Evolutionary conservation across 2,329 filamentous ascomycete genomes (phyloP).

Genomic region (Aspergillaceae sp.): DNA sequence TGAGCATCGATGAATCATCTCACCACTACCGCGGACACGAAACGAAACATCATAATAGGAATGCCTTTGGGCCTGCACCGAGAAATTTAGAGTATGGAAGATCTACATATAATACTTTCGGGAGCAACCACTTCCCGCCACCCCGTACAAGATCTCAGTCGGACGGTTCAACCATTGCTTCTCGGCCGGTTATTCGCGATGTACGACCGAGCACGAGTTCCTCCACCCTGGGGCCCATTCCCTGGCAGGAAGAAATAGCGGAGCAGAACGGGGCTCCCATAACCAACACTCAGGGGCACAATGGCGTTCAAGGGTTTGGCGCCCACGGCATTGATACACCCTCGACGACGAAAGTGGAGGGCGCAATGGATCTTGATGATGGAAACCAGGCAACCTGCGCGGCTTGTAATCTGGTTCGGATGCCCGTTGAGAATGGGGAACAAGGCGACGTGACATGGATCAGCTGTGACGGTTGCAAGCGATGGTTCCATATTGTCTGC

Average conservation of each 20-base stretch:
- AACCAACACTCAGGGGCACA: too few species aligned
- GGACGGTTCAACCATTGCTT: constrained; percentile 33
- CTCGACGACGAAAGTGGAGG: constrained; percentile 18
- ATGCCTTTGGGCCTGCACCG: constrained; percentile 12
- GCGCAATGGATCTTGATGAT: constrained; percentile 18
- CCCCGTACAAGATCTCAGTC: constrained; percentile 35
- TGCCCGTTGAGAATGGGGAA: constrained; percentile 43
- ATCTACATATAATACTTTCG: constrained; percentile 6
- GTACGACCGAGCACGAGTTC: constrained; percentile 32
- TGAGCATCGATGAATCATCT: constrained; percentile 24
- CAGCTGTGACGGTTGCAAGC: constrained; percentile 59
- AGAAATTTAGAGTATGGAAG: constrained; percentile 12
- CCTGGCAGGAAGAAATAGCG: constrained; percentile 25
- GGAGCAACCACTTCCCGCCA: constrained; percentile 16
- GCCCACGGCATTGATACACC: constrained; percentile 5
- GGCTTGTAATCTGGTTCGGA: constrained; percentile 48
- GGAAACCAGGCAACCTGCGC: constrained; percentile 44
- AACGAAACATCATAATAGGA: constrained; percentile 13
- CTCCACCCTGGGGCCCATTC: constrained; percentile 24
- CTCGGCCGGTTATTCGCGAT: constrained; percentile 28
- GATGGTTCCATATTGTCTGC: constrained; percentile 61
- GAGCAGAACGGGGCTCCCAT: constrained; percentile 9
- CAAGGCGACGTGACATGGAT: constrained; percentile 54
- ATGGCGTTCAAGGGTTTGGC: constrained; percentile 4
- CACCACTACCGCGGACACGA: constrained; percentile 16